Evolutionary conservation across 1,139 yeast species (phyloP), one percentile per base, ranked within the genome.

Genomic region (Citeromyces siamensis): DNA sequence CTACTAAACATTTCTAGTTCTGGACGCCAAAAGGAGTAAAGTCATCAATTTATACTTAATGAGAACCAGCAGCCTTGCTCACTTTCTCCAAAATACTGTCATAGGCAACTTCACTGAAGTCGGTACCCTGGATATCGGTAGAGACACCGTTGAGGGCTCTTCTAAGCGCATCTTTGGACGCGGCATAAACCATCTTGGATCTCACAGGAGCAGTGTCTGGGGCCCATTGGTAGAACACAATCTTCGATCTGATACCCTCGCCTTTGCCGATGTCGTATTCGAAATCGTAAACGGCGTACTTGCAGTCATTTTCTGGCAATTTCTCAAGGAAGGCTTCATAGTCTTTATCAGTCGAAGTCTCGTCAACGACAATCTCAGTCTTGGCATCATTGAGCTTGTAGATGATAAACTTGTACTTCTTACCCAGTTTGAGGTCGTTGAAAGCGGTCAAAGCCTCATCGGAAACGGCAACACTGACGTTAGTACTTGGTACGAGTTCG

Each of bases 191-290:
- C 98, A 90, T 93, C 80, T 90, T 90, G 52, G 93, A 62, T 66
- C 86, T 82, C 53, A 93, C 77, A 44, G 94, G 85, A 38, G 97
- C 95, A 44, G 94, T 82, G 59, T 93, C 98, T 53, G 98, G 98
- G 45, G 96, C 78, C 99, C 99, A 90, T 49, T 93, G 81, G 69
- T 62, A 82, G 66, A 90, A 90, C 42, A 88, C 79, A 53, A 90
- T 82, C 73, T 90, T 90, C 55, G 88, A 79, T 70, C 93, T 82
- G 71, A 85, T 85, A 58, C 98, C 98, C 64, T 90, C 97, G 50
- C 86, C 90, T 36, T 75, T 75, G 48, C 83, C 75, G 45, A 84
- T 67, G 59, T 86, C 23, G 20, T 31, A 31, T 31, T 31, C 19
- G 19, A 31, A 31, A 64, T 88, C 97, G 64, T 86, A 90, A 43